A percentile compares a stretch with the other conserved stretches of the same genome.
These are phyloP conservation scores for Globisporangium viniferum DNA, from an alignment of 352 stramenopile species.

Conservation along the genomic window DNA sequence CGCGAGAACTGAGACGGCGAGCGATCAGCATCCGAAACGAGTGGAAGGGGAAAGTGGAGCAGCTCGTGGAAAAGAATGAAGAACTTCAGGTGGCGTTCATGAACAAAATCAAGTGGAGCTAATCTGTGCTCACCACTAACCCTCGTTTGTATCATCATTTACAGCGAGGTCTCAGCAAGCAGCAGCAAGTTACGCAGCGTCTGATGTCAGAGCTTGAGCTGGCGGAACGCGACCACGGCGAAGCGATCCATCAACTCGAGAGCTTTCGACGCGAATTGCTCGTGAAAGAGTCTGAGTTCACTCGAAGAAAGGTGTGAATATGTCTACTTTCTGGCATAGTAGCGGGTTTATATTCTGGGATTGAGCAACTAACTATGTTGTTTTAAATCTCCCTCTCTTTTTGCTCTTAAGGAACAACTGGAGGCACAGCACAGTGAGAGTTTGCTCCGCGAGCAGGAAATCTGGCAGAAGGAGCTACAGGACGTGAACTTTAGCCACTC, in stretches of 20 bases:
- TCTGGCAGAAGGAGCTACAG: slow-evolving; percentile 59
- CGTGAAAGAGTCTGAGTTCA: slow-evolving; percentile 27
- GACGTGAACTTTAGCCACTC: slow-evolving; percentile 48
- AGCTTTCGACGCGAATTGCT: slow-evolving; percentile 41
- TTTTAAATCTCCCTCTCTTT: too few relatives aligned
- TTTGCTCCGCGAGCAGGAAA: slow-evolving; percentile 45
- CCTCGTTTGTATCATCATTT: neutral
- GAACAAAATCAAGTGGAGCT: neutral
- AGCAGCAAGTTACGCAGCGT: slow-evolving; percentile 7
- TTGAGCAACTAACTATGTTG: too few relatives aligned
- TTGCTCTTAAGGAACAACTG: slow-evolving; percentile 22
- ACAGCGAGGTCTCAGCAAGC: slow-evolving; percentile 23
- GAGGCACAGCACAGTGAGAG: slow-evolving; percentile 29
- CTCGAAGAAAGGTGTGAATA: slow-evolving; percentile 18
- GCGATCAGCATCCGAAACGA: slow-evolving; percentile 34
- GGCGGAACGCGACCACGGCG: slow-evolving; percentile 23
- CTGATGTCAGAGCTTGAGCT: slow-evolving; percentile 26
- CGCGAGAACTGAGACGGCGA: slow-evolving; percentile 36
- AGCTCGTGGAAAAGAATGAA: slow-evolving; percentile 40
- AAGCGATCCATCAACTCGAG: slow-evolving; percentile 34
- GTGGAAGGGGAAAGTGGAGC: slow-evolving; percentile 41
- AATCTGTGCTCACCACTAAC: neutral
- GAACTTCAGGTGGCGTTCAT: slow-evolving; percentile 24
- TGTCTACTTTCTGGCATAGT: too few relatives aligned
- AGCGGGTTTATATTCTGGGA: too few relatives aligned